Base-by-base conservation (phyloP, 2,329 filamentous ascomycete genomes). In the Xylaria sp. region DNA sequence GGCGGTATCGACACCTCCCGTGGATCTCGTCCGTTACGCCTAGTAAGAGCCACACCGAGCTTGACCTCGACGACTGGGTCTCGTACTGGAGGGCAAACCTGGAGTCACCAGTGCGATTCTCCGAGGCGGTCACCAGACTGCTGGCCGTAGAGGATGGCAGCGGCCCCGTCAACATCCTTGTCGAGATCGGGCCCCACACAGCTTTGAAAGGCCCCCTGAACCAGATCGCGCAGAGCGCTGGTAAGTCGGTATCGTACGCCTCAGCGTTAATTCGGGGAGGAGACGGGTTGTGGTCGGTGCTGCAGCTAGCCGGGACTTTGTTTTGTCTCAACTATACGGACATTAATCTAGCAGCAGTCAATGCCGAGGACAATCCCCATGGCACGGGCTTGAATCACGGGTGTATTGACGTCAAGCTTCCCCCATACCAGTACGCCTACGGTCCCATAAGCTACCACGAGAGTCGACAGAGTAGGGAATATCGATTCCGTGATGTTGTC, bases 111-210 rank as follows among this genome's bases (percentile, higher is more conserved):
- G 66, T 69, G 13, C 53, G 59, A 17, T 69, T 69, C 48, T 54
- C 63, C 21, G 74, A 74, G 9, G 69, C 72, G 19, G 64, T 77
- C 1, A 67, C 74, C 4, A 69, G 67, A 1, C 71, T 71, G 19
- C 69, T 69, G 2, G 66, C 64, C 4, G 72, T 71, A 52, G 57
- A 68, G 38, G 52, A 63, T 29, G 52, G 67, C 39, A 50, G 68
- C 11, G 62, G 64, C 45, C n/a, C n/a, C n/a, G 63, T 60, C 7
- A 57, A 57, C 34, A 7, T 59, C 8, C 45, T 66, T 1, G 39
- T 66, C 21, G 66, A 68, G 11, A 62, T 65, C 29, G 72, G 71
- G 40, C 67, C 66, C 1, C 69, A 75, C 48, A 69, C 69, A 0
- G 67, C 67, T 11, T 59, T 69, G 13, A 50, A 64, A 2, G 63